Base-by-base conservation (phyloP, 345 rosid genomes). In the Salix purpurea region DNA sequence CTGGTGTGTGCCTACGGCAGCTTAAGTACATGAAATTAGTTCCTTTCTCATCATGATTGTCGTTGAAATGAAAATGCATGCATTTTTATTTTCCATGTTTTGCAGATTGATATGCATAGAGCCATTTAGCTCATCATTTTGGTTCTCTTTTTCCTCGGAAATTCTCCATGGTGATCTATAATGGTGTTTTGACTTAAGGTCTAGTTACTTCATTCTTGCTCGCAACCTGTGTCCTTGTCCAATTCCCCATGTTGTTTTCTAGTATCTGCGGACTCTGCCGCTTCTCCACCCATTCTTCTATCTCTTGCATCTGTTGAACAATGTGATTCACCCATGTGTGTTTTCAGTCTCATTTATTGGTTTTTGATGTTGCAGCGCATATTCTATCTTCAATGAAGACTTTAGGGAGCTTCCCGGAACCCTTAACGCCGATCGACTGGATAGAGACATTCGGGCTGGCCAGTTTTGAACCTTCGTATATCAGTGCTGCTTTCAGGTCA, bases 341-440 rank as follows among this genome's bases (percentile, higher is more conserved):
- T 58, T 56, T 21, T 42, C 15, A 10, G 54, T 42, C 21, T 58
- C 8, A 21, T 39, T 39, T 32, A 4, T 18, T 28, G 28, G 70
- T 28, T 70, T 77, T 19, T 24, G 15, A n/a, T 69, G 23, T 28
- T 80, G 81, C 91, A 88, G 97, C 37, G 98, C 98, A 40, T 91
- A 94, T 85, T 94, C 94, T 24, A 94, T 94, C 82, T 94, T 91
- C 88, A 91, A 90, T 48, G 94, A 92, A 75, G 97, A 89, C 82
- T 94, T 94, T 67, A 88, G 94, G 87, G 98, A 91, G 92, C 96
- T 94, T 82, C 96, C 97, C 0, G 97, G 98, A 62, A 94, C 97
- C 70, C 88, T 90, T 34, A 94, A 91, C 68, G 98, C 97, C 61
- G 96, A 94, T 71, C 89, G 89, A 52, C 83, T 94, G 65, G 97